Evolutionary conservation across 305 asterid species (phyloP), one percentile per base, ranked within the genome.

Genomic region (Rubia peregrina): DNA sequence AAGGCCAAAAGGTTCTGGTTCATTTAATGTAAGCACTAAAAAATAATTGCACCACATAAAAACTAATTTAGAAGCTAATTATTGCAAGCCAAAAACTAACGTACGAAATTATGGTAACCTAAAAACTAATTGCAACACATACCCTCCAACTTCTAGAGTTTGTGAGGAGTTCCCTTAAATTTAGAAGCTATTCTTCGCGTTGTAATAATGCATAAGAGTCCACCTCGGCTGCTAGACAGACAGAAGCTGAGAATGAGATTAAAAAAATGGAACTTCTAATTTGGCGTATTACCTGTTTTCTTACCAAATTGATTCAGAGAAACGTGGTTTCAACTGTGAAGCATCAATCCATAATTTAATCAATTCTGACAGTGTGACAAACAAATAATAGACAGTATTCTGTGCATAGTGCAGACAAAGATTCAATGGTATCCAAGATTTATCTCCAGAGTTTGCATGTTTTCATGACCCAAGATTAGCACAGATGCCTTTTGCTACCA

Each of bases 351-450:
- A 6, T 53, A 53, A 76, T 76, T 81, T 68, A 70, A 80, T 81
- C 80, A 74, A 80, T 68, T 43, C 83, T 87, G 92, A 87, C 96
- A 89, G 89, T 38, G 82, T 87, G 92, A 89, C 42, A 74, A 69
- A 68, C 84, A 61, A 79, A 67, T 68, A 67, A 71, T 41, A 6
- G 46, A 62, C 68, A 70, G 63, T 78, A 71, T 75, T 72, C 80
- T 76, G 77, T 76, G 73, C 57, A 40, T 61, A 65, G 30, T 57
- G 40, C 48, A 60, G 67, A 49, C 79, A 68, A 44, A 68, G 75
- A 48, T 73, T 78, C 83, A 69, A 62, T 60, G 84, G 74, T 51
- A 79, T 75, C 80, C 38, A 65, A 75, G 78, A 74, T 70, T 71
- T 72, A 57, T 53, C 62, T 72, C 69, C 73, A 42, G 57, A 65